phyloP scores from a whole-genome alignment of 352 stramenopile species.

The Aphanomyces euteiches region DNA sequence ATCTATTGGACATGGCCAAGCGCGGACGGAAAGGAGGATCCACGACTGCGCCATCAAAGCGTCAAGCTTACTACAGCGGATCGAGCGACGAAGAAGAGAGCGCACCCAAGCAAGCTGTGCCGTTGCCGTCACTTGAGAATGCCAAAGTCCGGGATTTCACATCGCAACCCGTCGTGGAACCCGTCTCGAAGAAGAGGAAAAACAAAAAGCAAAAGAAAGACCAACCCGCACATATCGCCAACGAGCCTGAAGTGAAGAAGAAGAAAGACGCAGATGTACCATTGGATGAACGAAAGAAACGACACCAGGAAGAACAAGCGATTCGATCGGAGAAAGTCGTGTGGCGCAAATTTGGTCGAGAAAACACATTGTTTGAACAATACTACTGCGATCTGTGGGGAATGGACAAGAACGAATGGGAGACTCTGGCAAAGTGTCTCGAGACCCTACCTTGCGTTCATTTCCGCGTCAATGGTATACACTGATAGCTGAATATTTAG shows the following conservation, averaged over 20 bases:
- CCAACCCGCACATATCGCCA: slow-evolving; percentile 53
- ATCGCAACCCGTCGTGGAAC: slow-evolving; percentile 31
- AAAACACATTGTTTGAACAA: slow-evolving; percentile 74
- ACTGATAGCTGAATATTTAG: slow-evolving; percentile 17
- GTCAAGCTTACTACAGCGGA: slow-evolving; percentile 25
- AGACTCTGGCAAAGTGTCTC: slow-evolving; percentile 73
- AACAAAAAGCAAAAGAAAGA: slow-evolving; percentile 38
- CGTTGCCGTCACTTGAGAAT: slow-evolving; percentile 63
- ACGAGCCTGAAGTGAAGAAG: slow-evolving; percentile 28
- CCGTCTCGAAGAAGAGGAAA: slow-evolving; percentile 40
- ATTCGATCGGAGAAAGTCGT: slow-evolving; percentile 70
- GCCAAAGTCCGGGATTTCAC: slow-evolving; percentile 59
- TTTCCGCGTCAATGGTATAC: slow-evolving; percentile 79
- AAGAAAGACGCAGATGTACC: slow-evolving; percentile 52
- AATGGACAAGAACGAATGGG: slow-evolving; percentile 68
- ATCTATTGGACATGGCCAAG: slow-evolving; percentile 28
- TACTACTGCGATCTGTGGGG: slow-evolving; percentile 80
- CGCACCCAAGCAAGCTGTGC: slow-evolving; percentile 34
- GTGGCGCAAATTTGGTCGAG: slow-evolving; percentile 82
- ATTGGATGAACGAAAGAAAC: slow-evolving; percentile 56
- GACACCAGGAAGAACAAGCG: slow-evolving; percentile 29
- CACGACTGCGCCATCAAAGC: not conserved
- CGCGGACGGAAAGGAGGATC: not conserved
- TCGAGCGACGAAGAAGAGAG: slow-evolving; percentile 24
- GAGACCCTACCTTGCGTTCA: slow-evolving; percentile 72